Percentiles rank a stretch among this genome's conserved stretches.
Evolutionary conservation across 805 yeast genomes (phyloP).

Genomic region (Cyberlindnera suaveolens): DNA sequence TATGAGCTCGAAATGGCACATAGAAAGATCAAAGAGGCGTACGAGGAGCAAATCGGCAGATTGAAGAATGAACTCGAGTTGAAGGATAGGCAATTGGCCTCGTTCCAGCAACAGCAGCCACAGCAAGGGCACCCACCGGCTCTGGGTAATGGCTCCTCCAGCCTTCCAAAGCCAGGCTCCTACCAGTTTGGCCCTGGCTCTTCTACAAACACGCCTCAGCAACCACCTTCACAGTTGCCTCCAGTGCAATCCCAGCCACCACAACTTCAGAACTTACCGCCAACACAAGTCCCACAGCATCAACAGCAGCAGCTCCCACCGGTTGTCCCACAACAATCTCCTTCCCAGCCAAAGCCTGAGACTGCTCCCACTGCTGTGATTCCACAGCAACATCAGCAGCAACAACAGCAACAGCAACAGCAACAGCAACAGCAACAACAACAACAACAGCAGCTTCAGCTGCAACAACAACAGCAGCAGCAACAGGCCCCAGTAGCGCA

Average conservation of each 20-base stretch:
- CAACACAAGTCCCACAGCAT: constrained; percentile 26
- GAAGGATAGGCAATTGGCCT: constrained; percentile 55
- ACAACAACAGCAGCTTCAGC: constrained; percentile 13
- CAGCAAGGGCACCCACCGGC: constrained; percentile 22
- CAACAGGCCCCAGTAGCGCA: constrained; percentile 13
- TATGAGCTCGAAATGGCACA: constrained; percentile 92
- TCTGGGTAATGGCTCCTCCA: constrained; percentile 19
- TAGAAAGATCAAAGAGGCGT: constrained; percentile 89
- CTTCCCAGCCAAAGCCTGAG: constrained; percentile 28
- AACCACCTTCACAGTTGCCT: constrained; percentile 28
- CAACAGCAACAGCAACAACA: too few relatives aligned
- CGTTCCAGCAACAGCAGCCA: constrained; percentile 26
- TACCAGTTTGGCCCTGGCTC: constrained; percentile 15
- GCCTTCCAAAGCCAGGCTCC: constrained; percentile 19
- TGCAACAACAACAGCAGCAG: constrained; percentile 3
- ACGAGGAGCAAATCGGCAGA: constrained; percentile 86
- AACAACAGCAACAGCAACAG: background rate
- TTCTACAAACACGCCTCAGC: constrained; percentile 25
- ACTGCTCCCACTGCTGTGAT: constrained; percentile 6
- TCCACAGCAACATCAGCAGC: constrained; percentile 8
- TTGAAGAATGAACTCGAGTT: constrained; percentile 81
- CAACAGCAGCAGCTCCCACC: constrained; percentile 21
- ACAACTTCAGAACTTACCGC: constrained; percentile 24
- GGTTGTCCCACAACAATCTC: constrained; percentile 25
- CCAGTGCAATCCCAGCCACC: constrained; percentile 27